These are phyloP conservation scores for Inonotus hispidus DNA, from an alignment of 1,284 basidiomycete genomes.

Conservation along the genomic window DNA sequence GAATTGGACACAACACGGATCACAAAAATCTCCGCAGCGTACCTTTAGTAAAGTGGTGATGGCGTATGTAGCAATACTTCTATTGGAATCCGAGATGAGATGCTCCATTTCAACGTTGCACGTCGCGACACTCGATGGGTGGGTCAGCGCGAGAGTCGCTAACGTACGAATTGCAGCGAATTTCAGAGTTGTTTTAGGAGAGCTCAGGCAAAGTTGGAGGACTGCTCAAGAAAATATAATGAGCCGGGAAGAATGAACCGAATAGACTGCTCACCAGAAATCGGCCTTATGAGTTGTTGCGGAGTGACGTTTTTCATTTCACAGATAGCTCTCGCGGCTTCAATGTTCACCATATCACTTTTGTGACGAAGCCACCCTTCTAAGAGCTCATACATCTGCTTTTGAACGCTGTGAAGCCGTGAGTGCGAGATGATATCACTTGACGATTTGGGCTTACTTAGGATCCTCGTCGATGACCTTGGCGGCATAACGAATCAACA, in stretches of 20 bases:
- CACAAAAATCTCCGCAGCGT: conserved; percentile 7
- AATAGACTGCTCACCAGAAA: conserved; percentile 59
- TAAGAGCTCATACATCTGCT: conserved; percentile 89
- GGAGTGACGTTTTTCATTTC: conserved; percentile 85
- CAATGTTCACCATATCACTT: conserved; percentile 99
- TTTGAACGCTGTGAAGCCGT: conserved; percentile 60
- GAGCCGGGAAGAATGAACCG: background rate
- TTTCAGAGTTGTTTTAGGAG: conserved; percentile 90
- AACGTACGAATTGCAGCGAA: conserved; percentile 97
- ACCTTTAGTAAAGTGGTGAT: conserved; percentile 98
- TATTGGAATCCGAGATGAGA: conserved; percentile 93
- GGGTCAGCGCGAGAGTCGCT: conserved; percentile 79
- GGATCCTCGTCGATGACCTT: conserved; percentile 99
- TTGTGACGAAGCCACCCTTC: conserved; percentile 98
- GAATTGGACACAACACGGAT: background rate
- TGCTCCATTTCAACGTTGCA: conserved; percentile 99
- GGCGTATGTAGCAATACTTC: conserved; percentile 96
- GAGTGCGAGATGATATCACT: background rate
- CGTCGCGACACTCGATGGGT: conserved; percentile 81
- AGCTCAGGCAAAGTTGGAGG: conserved; percentile 89
- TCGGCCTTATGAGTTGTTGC: conserved; percentile 79
- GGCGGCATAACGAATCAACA: conserved; percentile 96
- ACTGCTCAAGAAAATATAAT: conserved; percentile 42
- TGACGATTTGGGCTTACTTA: conserved; percentile 57
- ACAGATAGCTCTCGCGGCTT: conserved; percentile 95